These are phyloP conservation scores for Colletotrichum caudatum DNA, from an alignment of 2,329 filamentous ascomycete species.

Conservation along the genomic window DNA sequence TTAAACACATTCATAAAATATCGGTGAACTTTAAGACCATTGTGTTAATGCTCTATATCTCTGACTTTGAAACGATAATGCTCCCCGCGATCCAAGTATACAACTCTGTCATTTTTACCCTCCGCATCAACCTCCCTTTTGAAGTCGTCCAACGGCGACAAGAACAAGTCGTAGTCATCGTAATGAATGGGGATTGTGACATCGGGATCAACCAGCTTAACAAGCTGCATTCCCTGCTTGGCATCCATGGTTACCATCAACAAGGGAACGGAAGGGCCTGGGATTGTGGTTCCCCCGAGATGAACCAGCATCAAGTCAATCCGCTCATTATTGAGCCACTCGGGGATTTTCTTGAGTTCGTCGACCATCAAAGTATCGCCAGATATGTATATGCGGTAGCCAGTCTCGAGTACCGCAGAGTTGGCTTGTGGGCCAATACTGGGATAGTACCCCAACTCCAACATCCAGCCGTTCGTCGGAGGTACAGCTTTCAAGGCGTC, in stretches of 20 bases:
- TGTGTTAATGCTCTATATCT: background rate
- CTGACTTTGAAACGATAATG: conserved; percentile 65
- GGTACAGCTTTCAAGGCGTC: conserved; percentile 61
- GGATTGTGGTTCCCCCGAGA: conserved; percentile 74
- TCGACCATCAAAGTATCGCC: conserved; percentile 74
- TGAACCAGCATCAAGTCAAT: conserved; percentile 77
- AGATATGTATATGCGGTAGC: conserved; percentile 74
- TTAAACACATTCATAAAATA: too few species aligned
- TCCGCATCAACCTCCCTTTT: conserved; percentile 65
- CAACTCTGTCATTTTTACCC: conserved; percentile 64
- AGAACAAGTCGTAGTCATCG: conserved; percentile 73
- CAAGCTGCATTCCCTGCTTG: conserved; percentile 69
- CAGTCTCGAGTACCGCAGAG: conserved; percentile 53
- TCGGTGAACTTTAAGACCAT: too few species aligned
- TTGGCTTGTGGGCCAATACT: conserved; percentile 21
- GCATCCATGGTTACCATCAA: conserved; percentile 79
- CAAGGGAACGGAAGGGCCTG: conserved; percentile 67
- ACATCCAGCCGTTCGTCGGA: conserved; percentile 75
- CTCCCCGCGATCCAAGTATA: conserved; percentile 71
- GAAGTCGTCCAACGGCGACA: conserved; percentile 52
- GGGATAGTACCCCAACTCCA: conserved; percentile 66
- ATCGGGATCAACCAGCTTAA: conserved; percentile 70
- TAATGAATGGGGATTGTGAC: conserved; percentile 74
- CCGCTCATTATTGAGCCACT: conserved; percentile 63
- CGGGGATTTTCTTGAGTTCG: conserved; percentile 71